Evolutionary conservation across 1,284 basidiomycete species (phyloP).

Genomic region (Sporisorium sorghi): DNA sequence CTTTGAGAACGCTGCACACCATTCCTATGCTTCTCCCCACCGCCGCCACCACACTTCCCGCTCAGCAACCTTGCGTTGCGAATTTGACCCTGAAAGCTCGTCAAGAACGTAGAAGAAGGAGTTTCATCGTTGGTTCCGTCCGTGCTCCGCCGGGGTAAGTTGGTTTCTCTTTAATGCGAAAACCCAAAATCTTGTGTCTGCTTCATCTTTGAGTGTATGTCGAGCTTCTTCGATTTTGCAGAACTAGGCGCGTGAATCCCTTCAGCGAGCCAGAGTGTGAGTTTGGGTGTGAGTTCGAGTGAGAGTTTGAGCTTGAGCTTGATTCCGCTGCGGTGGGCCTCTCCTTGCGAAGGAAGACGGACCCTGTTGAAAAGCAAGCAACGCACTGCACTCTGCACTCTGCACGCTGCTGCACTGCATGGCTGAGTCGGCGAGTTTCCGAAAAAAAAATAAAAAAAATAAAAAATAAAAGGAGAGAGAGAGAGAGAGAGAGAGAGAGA

Average conservation of each 20-base stretch:
- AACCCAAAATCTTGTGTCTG: background rate
- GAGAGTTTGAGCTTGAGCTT: background rate
- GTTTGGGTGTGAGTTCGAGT: background rate
- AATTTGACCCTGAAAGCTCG: constrained; percentile 4
- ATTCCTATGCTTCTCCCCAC: too few relatives aligned
- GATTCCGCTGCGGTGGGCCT: too few relatives aligned
- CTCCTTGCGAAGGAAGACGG: too few relatives aligned
- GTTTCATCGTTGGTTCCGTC: background rate
- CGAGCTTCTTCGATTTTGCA: background rate
- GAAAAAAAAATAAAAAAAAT: too few relatives aligned
- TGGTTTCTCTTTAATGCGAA: background rate
- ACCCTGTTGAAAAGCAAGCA: background rate
- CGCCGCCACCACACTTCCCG: too few relatives aligned
- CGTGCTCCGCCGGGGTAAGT: constrained; percentile 3
- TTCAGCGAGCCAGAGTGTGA: background rate
- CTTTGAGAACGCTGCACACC: too few relatives aligned
- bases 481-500: too few relatives aligned
- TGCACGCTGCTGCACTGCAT: background rate
- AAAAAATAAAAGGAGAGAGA: too few relatives aligned
- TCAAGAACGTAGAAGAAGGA: too few relatives aligned
- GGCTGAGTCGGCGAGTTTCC: constrained; percentile 1
- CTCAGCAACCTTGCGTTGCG: background rate
- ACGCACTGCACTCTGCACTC: background rate
- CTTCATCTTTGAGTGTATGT: too few relatives aligned
- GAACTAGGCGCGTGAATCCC: background rate